Base-by-base conservation (phyloP, 192 early-diverging fungal genomes). In the Backusella circina region DNA sequence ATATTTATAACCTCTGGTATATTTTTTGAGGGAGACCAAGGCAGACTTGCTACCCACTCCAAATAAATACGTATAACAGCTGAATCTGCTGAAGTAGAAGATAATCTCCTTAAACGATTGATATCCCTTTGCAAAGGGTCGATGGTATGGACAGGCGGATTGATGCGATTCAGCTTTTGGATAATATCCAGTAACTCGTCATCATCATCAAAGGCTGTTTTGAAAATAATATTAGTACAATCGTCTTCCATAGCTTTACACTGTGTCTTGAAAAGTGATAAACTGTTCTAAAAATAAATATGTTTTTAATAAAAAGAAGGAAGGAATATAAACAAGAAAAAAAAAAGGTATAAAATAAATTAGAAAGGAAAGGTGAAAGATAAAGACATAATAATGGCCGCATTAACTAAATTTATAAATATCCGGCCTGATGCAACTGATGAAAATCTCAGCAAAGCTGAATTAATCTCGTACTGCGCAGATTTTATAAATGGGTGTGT, bases 51-150 rank as follows among this genome's bases (percentile, higher is more conserved):
- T 5, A 94, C 78, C 83, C 87, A 90, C 64, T 96, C 94, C 10
- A 94, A 76, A 73, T 96, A 94, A 38, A 82, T 94, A 5, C 93
- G 84, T 26, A 93, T 86, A 8, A 95, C 88, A 61, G 89, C 86
- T 78, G 93, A 93, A 78, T 96, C 94, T 2, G 93, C 88, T 74
- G 93, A 90, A 28, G 85, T 80, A 4, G 89, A 84, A 61, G 91
- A 88, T 82, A 95, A 88, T 31, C 85, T 79, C 70, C 85, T 87
- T 23, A 94, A 50, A 21, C 93, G 86, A 38, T 87, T 86, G 21
- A 95, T 38, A 47, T 95, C 94, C 18, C 87, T 77, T 31, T 86
- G 76, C 2, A 88, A 84, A 0, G 84, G 80, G 51, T 87, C 87
- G 31, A 84, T 80, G 18, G 86, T 87, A 66, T 91, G 85, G 18